A percentile compares a stretch with the other conserved stretches of the same genome.
Evolutionary conservation across 306 rosid species (phyloP).

Genomic region (Sophora flavescens): DNA sequence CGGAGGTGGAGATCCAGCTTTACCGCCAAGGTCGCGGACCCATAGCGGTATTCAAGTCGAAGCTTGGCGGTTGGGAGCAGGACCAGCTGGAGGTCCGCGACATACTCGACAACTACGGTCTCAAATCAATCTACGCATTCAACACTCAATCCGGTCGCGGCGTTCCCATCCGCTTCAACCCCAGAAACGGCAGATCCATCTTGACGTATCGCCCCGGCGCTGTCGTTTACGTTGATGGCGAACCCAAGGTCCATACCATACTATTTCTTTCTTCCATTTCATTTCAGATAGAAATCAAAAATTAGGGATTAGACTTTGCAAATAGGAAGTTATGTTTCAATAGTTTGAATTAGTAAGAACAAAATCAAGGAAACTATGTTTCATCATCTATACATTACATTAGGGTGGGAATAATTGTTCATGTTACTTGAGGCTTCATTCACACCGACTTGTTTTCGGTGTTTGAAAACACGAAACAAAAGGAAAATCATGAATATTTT

Average conservation of each 20-base stretch:
- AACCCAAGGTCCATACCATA: constrained; percentile 67
- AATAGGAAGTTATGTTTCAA: background rate
- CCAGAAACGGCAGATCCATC: constrained; percentile 78
- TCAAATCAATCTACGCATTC: constrained; percentile 78
- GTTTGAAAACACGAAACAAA: no score
- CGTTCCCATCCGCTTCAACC: constrained; percentile 75
- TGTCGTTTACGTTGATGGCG: constrained; percentile 74
- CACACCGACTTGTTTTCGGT: background rate
- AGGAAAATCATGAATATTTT: no score
- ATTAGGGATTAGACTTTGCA: background rate
- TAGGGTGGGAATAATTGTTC: background rate
- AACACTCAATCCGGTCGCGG: constrained; percentile 68
- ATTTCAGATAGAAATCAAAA: background rate
- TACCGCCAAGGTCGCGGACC: constrained; percentile 86
- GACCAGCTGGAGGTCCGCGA: constrained; percentile 83
- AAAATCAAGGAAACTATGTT: background rate
- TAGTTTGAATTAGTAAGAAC: background rate
- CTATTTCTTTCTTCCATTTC: background rate
- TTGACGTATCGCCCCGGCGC: constrained; percentile 73
- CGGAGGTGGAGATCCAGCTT: constrained; percentile 70
- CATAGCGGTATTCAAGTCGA: constrained; percentile 64
- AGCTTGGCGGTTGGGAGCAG: constrained; percentile 91
- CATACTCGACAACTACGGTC: constrained; percentile 72
- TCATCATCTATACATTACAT: no score
- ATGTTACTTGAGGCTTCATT: constrained; percentile 14